phyloP scores from a whole-genome alignment of 257 asterid species.

The Solanum sparsipilum region DNA sequence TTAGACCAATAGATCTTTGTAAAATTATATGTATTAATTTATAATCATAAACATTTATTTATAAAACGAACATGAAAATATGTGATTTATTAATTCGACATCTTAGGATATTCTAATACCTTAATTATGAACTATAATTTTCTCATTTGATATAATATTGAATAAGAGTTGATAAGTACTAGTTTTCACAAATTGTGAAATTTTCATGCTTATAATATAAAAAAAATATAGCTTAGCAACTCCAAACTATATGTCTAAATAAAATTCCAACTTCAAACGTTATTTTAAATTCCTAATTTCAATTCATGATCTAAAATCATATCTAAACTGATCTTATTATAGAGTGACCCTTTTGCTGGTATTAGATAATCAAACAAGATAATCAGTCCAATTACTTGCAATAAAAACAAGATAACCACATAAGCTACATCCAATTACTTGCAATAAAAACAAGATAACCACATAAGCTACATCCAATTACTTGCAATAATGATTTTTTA shows the following conservation, averaged over 20 bases:
- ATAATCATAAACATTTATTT: too few species aligned
- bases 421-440: background rate
- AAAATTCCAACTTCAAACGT: background rate
- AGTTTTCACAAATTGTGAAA: too few species aligned
- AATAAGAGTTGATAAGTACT: background rate
- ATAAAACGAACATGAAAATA: too few species aligned
- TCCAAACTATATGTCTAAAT: background rate
- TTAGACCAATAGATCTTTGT: background rate
- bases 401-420: background rate
- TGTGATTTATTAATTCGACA: too few species aligned
- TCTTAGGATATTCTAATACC: background rate
- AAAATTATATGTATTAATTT: too few species aligned
- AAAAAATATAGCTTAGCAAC: background rate
- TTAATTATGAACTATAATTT: background rate
- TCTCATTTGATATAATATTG: background rate
- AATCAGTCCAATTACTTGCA: background rate
- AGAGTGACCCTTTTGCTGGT: background rate
- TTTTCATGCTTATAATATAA: too few species aligned
- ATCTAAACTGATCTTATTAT: too few species aligned
- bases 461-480: background rate
- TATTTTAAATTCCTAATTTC: background rate
- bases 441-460: background rate
- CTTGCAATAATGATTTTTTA: background rate
- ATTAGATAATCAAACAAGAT: background rate
- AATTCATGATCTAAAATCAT: too few species aligned